phyloP scores from a whole-genome alignment of 768 basidiomycete genomes.

The Fibroporia radiculosa region DNA sequence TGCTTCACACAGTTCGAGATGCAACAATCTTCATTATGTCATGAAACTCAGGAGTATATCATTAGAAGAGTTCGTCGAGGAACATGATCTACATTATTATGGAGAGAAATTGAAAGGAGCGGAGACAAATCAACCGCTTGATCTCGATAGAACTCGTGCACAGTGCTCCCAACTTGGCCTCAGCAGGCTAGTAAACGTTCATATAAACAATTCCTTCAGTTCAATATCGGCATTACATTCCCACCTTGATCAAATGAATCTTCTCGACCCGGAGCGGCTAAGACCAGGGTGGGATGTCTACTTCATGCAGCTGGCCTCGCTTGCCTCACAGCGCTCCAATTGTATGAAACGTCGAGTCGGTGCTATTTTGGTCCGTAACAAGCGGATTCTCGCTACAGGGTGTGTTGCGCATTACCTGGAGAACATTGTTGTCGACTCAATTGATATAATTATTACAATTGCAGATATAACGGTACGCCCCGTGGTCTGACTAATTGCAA shows the following conservation, averaged over 20 bases:
- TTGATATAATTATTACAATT: conserved; percentile 1
- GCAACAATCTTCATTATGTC: neutral
- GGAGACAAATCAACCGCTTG: neutral
- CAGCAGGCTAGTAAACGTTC: conserved; percentile 49
- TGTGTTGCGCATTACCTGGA: conserved; percentile 23
- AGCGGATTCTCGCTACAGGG: conserved; percentile 76
- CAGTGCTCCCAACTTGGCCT: conserved; percentile 7
- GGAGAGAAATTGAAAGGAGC: conserved; percentile 25
- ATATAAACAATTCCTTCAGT: conserved; percentile 57
- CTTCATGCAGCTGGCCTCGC: conserved; percentile 92
- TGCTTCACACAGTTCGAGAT: neutral
- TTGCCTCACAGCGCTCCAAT: conserved; percentile 86
- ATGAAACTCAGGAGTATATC: conserved; percentile 20
- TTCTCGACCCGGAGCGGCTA: conserved; percentile 66
- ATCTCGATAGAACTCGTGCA: neutral
- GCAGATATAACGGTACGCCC: conserved; percentile 93
- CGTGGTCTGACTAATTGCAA: conserved; percentile 85
- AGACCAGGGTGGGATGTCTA: conserved; percentile 94
- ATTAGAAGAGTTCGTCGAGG: conserved; percentile 66
- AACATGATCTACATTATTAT: conserved; percentile 64
- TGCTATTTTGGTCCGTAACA: conserved; percentile 82
- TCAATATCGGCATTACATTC: conserved; percentile 44
- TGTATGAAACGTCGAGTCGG: conserved; percentile 98
- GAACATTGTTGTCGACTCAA: neutral
- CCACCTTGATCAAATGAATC: conserved; percentile 61